Base-by-base conservation (phyloP, 176 grass and related monocot species). In the Poa pratensis region DNA sequence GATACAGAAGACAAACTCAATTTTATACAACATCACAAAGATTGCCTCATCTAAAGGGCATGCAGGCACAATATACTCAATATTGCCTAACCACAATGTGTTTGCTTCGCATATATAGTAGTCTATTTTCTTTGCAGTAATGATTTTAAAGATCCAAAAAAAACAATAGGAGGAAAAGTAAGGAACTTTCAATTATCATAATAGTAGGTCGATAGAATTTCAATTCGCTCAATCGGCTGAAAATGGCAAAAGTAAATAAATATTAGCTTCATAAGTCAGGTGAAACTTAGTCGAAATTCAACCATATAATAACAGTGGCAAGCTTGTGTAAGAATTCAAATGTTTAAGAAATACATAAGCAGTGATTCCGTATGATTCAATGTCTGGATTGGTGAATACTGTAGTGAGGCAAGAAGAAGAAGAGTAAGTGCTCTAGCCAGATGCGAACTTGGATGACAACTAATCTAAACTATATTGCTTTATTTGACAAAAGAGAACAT, bases 121-220 rank as follows among this genome's bases (percentile, higher is more conserved):
- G 0, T 75, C 1, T 51, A 54, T 51, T 89, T 81, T 5, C 7
- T 81, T 75, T 69, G 39, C n/a, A 42, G 39, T 48, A 49, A 49
- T 26, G 43, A 73, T 49, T 30, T 5, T n/a, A 5, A 75, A 61
- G n/a, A 62, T 46, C 22, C 10, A 2, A 45, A 45, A 45, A 45
- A 4, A 45, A 45, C 75, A 37, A 59, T 26, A 60, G 46, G 55
- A 1, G 28, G 58, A 53, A 8, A 35, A 75, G 73, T 76, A 15
- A 54, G 15, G 45, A 71, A 89, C 12, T 34, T 27, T 63, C 23
- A 30, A 58, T 66, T 87, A 98, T 93, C 96, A 42, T 95, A 98
- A 80, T 95, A 94, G 73, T 95, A 94, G 69, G 93, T 92, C 70
- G 96, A 98, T 27, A 92, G 81, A 66, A 98, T 98, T n/a, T 83